These are phyloP conservation scores for Saposhnikovia divaricata DNA, from an alignment of 129 eudicot genomes.

Conservation along the genomic window DNA sequence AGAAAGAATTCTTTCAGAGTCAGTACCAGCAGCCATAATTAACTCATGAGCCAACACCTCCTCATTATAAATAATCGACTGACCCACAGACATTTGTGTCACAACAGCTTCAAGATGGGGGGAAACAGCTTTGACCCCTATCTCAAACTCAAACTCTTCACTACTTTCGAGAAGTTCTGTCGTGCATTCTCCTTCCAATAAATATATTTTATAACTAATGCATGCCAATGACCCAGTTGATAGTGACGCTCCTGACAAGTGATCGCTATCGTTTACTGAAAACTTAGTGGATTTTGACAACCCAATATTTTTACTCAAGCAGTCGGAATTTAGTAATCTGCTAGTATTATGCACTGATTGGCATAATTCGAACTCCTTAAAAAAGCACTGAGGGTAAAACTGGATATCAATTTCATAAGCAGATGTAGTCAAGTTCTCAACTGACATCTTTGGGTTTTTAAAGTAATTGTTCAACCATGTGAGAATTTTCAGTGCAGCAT, in stretches of 20 bases:
- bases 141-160: conserved; percentile 88
- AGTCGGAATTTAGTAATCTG: conserved; percentile 7
- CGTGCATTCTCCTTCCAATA: conserved; percentile 30
- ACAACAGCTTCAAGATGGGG: conserved; percentile 66
- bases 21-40: conserved; percentile 56
- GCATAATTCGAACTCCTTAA: conserved; percentile 38
- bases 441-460: conserved; percentile 26
- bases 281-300: conserved; percentile 5
- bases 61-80: conserved; percentile 42
- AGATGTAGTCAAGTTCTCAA: conserved; percentile 29
- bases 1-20: conserved; percentile 35
- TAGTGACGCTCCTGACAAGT: conserved; percentile 40
- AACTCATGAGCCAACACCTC: conserved; percentile 57
- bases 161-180: conserved; percentile 52
- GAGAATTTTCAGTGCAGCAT: conserved; percentile 47
- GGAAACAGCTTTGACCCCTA: conserved; percentile 61
- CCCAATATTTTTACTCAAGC: conserved; percentile 10
- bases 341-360: conserved; percentile 24
- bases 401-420: conserved; percentile 42
- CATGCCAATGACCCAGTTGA: conserved; percentile 65
- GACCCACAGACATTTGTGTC: conserved; percentile 66
- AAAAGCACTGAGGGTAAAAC: conserved; percentile 32
- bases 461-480: conserved; percentile 54
- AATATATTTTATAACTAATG: conserved; percentile 40
- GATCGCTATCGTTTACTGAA: conserved; percentile 34